Percentiles rank a stretch among this genome's conserved stretches.
Conservation (phyloP, 2,329 filamentous ascomycete genomes). For the Claviceps sp. region DNA sequence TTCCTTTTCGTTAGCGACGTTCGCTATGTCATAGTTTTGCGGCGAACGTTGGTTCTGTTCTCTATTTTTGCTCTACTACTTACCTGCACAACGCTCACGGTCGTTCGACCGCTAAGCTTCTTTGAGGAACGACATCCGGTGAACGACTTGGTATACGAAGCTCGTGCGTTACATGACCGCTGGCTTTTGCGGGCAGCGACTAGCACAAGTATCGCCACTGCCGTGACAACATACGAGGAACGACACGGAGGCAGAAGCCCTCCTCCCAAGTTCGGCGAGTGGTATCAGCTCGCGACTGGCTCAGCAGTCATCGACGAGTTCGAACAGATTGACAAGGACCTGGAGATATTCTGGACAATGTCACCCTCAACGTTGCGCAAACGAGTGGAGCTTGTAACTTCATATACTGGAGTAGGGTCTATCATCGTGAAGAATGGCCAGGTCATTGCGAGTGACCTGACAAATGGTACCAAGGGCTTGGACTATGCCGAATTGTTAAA, state of each 20-base stretch:
- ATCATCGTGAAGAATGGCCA: constrained; percentile 52
- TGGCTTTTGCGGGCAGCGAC: constrained; percentile 34
- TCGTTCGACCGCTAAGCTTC: constrained; percentile 16
- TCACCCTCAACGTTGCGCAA: constrained; percentile 53
- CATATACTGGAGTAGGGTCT: constrained; percentile 29
- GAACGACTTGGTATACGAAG: constrained; percentile 34
- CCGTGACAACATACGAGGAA: constrained; percentile 35
- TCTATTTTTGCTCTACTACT: constrained; percentile 25
- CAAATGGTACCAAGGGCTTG: constrained; percentile 18
- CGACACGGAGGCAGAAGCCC: constrained; percentile 51
- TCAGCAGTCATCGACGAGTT: constrained; percentile 70
- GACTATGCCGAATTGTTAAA: constrained; percentile 35
- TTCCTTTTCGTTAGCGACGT: constrained; percentile 32
- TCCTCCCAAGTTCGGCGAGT: constrained; percentile 70
- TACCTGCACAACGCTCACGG: constrained; percentile 23
- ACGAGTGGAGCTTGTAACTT: constrained; percentile 30
- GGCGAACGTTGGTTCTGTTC: constrained; percentile 25
- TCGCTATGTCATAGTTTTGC: constrained; percentile 28
- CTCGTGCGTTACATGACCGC: constrained; percentile 31
- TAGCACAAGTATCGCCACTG: constrained; percentile 33
- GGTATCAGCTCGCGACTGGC: constrained; percentile 66
- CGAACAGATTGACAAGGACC: constrained; percentile 60
- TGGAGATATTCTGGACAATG: constrained; percentile 67
- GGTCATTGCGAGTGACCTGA: constrained; percentile 28
- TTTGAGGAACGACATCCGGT: constrained; percentile 30